Evolutionary conservation across 768 basidiomycete genomes (phyloP).

Genomic region (Serendipita indica): DNA sequence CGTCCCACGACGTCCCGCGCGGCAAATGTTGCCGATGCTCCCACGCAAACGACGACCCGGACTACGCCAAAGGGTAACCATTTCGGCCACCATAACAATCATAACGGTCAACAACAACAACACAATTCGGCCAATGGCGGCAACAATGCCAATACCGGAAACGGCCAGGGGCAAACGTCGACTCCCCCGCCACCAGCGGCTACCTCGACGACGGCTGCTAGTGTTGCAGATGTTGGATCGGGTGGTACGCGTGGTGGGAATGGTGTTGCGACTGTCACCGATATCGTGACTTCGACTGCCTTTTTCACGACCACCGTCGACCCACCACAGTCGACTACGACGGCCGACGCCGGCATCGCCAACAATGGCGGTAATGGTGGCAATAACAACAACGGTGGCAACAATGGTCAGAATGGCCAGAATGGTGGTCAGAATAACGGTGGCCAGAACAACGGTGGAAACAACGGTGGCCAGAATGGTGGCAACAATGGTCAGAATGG

Average conservation of each 20-base stretch:
- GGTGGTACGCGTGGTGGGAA: too few relatives aligned
- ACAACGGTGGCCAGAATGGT: neutral
- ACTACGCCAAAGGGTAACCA: neutral
- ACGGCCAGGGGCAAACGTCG: neutral
- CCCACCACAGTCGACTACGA: neutral
- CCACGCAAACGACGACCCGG: neutral
- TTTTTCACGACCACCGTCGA: neutral
- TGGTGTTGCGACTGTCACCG: neutral
- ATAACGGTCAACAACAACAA: neutral
- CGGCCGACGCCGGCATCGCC: neutral
- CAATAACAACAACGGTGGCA: constrained; percentile 14
- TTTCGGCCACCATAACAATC: neutral
- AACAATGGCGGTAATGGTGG: neutral
- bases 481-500: neutral
- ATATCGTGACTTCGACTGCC: neutral
- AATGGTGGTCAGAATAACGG: constrained; percentile 13
- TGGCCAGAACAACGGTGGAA: constrained; percentile 12
- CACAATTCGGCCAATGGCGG: neutral
- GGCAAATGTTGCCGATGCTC: neutral
- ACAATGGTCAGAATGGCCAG: constrained; percentile 15
- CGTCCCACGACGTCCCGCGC: neutral
- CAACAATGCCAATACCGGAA: neutral
- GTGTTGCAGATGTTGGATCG: neutral
- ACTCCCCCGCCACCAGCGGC: neutral
- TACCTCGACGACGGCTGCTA: neutral